Base-by-base conservation (phyloP, 192 early-diverging fungal genomes). In the Entomortierella parvispora region DNA sequence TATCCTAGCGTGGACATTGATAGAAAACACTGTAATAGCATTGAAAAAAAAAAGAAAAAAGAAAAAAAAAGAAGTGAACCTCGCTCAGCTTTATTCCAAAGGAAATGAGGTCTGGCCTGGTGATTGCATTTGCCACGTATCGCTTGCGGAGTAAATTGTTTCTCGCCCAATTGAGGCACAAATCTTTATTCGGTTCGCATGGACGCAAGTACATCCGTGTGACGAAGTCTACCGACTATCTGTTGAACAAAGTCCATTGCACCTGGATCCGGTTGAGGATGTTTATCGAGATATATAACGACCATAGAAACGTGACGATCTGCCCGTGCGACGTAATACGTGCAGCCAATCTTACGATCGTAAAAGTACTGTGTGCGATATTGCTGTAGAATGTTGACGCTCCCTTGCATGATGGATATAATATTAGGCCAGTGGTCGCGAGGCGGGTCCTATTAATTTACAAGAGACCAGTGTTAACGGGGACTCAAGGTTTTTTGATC, bases 391-490 rank as follows among this genome's bases (percentile, higher is more conserved):
- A 78, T 81, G 62, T 34, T 68, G 61, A 33, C 81, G 56, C 69
- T 83, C 2, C 80, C 83, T 63, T 87, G 85, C 58, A 87, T 84
- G 31, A 87, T 87, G 0, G 85, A 83, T 34, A 87, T 84, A 22
- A 83, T 81, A 31, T 83, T 87, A 6, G 85, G 85, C 59, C 84
- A 71, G 64, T 87, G 85, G 14, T 83, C 82, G 33, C 59, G 72
- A 10, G 85, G 83, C 6, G 82, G 65, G 18, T 81, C 79, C 79
- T 84, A 60, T 9, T 50, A 31, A 4, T 4, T 22, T n/a, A 42
- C 14, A 18, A 7, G 8, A n/a, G n/a, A n/a, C n/a, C n/a, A n/a
- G n/a, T n/a, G n/a, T n/a, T n/a, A n/a, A n/a, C n/a, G n/a, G n/a
- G n/a, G n/a, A n/a, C n/a, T n/a, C n/a, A 17, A 46, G 15, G 47